phyloP scores from a whole-genome alignment of 2,329 filamentous ascomycete genomes.

The Trichophyton rubrum region DNA sequence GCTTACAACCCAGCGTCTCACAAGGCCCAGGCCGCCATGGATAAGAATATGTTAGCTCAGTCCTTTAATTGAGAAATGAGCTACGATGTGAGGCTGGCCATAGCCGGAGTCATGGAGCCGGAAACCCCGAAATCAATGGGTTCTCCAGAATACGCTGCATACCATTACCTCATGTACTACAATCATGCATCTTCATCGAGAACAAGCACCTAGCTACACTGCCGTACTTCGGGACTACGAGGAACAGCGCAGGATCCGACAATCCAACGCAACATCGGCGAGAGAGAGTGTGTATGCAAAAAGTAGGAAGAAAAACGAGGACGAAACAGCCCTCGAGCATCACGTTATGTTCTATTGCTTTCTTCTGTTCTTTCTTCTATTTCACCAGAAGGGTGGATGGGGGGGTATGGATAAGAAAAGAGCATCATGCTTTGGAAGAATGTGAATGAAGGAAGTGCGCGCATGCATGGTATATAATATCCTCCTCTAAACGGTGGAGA shows the following conservation, averaged over 20 bases:
- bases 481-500: not conserved
- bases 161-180: not conserved
- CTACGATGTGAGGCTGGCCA: too few species aligned
- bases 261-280: not conserved
- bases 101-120: too few species aligned
- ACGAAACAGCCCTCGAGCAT: not conserved
- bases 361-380: not conserved
- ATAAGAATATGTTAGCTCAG: too few species aligned
- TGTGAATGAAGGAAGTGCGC: not conserved
- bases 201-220: not conserved
- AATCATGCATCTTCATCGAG: too few species aligned
- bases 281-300: not conserved
- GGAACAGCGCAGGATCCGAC: not conserved
- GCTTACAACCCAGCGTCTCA: too few species aligned
- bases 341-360: not conserved
- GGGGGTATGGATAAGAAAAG: not conserved
- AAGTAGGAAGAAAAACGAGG: too few species aligned
- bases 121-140: too few species aligned
- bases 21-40: too few species aligned
- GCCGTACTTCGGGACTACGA: not conserved
- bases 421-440: not conserved
- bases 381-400: not conserved
- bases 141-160: not conserved
- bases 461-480: not conserved
- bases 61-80: too few species aligned